phyloP scores from a whole-genome alignment of 2,329 filamentous ascomycete species.

The Colletotrichum chlorophyti region DNA sequence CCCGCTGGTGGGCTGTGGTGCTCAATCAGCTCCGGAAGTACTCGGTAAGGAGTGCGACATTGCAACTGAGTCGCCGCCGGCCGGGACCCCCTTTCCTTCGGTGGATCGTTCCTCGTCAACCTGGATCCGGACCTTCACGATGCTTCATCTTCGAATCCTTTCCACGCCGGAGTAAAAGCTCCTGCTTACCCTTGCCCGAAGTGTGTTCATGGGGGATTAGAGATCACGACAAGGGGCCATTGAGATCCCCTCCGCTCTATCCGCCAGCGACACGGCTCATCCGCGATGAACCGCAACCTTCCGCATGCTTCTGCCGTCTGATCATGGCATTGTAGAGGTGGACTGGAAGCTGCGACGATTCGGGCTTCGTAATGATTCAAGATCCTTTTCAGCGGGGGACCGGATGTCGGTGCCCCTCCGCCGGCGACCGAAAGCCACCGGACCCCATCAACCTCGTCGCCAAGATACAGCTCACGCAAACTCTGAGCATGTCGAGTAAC shows the following conservation, averaged over 20 bases:
- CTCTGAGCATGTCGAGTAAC: not conserved
- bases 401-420: not conserved
- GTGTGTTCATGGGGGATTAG: not conserved
- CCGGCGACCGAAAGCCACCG: not conserved
- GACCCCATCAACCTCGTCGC: no score
- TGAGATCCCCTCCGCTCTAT: conserved; percentile 9
- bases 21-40: not conserved
- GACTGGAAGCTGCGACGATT: not conserved
- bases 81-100: not conserved
- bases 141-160: not conserved
- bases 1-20: not conserved
- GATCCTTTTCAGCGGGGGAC: not conserved
- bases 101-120: not conserved
- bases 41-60: not conserved
- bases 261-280: conserved; percentile 1
- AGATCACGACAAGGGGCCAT: not conserved
- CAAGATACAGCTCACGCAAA: no score
- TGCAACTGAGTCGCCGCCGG: conserved; percentile 2
- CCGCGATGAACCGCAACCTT: not conserved
- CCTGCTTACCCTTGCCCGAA: not conserved
- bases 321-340: not conserved
- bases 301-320: conserved; percentile 1
- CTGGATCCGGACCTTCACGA: conserved; percentile 2
- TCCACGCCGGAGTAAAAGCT: conserved; percentile 14
- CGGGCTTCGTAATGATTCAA: not conserved